phyloP scores from a whole-genome alignment of 495 filamentous ascomycete species.

The Tuber magnatum region DNA sequence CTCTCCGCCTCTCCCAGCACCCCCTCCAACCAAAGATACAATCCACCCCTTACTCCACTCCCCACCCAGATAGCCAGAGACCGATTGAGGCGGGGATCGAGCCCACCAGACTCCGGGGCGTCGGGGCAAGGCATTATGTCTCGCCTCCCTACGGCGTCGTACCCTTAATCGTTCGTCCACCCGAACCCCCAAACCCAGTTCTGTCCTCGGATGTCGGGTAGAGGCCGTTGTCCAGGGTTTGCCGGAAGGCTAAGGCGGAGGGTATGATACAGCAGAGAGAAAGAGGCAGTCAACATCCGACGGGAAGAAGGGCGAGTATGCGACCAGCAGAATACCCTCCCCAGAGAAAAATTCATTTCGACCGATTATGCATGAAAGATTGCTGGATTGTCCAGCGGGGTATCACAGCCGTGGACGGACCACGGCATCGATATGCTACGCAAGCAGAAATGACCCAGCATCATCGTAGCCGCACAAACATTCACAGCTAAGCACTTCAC shows the following conservation, averaged over 20 bases:
- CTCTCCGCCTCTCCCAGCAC: no score
- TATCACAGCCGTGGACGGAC: background rate
- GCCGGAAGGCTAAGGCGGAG: no score
- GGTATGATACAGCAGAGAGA: no score
- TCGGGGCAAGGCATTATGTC: no score
- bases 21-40: background rate
- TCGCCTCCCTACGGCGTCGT: no score
- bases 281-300: no score
- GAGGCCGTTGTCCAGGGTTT: no score
- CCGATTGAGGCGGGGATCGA: slow-evolving; percentile 32
- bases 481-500: no score
- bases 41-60: background rate
- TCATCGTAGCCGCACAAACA: background rate
- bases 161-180: no score
- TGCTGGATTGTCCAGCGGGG: background rate
- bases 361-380: background rate
- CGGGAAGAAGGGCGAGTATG: background rate
- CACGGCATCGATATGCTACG: no score
- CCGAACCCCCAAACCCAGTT: no score
- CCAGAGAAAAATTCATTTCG: background rate
- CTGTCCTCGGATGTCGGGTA: no score
- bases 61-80: background rate
- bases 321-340: background rate
- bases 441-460: background rate
- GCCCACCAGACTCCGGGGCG: slow-evolving; percentile 19